Evolutionary conservation across 2,329 filamentous ascomycete genomes (phyloP).

Genomic region (Ophioceras dolichostomum): DNA sequence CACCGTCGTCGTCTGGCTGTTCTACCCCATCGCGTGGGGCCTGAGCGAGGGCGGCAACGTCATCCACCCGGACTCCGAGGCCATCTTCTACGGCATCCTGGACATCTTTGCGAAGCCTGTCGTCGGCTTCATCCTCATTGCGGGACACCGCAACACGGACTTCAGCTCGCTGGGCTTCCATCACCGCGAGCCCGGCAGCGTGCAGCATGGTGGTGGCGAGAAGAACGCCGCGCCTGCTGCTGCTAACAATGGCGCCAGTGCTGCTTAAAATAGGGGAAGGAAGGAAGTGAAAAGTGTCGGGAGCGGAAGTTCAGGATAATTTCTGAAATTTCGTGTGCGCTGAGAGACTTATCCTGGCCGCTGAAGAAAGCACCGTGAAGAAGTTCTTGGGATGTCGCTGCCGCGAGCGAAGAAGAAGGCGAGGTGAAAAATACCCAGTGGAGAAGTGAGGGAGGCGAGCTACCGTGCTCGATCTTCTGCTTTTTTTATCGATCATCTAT

Average conservation of each 20-base stretch:
- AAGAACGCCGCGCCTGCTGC: not conserved
- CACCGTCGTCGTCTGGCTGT: conserved; percentile 29
- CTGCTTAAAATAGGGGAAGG: not conserved
- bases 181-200: not conserved
- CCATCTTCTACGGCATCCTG: conserved; percentile 37
- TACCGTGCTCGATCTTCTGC: too few species aligned
- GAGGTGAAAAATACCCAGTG: too few species aligned
- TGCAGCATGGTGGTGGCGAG: not conserved
- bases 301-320: too few species aligned
- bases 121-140: conserved; percentile 26
- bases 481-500: too few species aligned
- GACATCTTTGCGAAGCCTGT: conserved; percentile 35
- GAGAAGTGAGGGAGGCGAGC: too few species aligned
- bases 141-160: conserved; percentile 21
- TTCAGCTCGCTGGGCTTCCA: conserved; percentile 1
- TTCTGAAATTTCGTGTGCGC: too few species aligned
- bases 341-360: too few species aligned
- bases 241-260: not conserved
- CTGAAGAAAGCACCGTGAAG: too few species aligned
- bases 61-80: conserved; percentile 25
- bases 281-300: too few species aligned
- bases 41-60: conserved; percentile 38
- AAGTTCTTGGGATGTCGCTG: too few species aligned
- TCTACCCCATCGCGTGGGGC: conserved; percentile 42
- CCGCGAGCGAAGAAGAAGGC: too few species aligned